Evolutionary conservation across 257 asterid species (phyloP).

Genomic region (Primulina tabacum): DNA sequence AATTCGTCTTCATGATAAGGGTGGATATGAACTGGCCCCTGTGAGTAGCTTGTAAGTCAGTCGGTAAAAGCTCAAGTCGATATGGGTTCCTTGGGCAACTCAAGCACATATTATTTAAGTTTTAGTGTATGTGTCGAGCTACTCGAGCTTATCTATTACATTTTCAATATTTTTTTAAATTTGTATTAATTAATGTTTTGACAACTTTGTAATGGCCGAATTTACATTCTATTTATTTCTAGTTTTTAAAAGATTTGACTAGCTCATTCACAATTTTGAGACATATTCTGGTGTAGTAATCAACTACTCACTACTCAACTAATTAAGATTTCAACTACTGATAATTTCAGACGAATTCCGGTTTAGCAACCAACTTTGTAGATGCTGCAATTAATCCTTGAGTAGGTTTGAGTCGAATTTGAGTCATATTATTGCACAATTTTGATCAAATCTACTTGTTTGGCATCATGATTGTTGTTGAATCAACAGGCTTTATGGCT

Average conservation of each 20-base stretch:
- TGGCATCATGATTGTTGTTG: background rate
- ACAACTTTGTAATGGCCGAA: background rate
- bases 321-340: background rate
- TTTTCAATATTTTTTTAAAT: too few species aligned
- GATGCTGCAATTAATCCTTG: background rate
- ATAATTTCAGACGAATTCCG: too few species aligned
- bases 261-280: background rate
- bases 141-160: background rate
- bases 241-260: background rate
- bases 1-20: background rate
- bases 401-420: background rate
- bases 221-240: background rate
- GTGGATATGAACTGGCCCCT: background rate
- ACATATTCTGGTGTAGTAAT: background rate
- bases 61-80: background rate
- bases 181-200: too few species aligned
- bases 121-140: background rate
- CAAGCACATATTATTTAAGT: background rate
- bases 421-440: background rate
- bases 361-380: too few species aligned
- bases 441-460: background rate
- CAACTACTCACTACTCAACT: background rate
- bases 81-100: background rate
- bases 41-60: background rate
- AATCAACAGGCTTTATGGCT: slow-evolving; percentile 75